Evolutionary conservation across 306 rosid genomes (phyloP), one percentile per base, ranked within the genome.

Genomic region (Rosa lucieae): DNA sequence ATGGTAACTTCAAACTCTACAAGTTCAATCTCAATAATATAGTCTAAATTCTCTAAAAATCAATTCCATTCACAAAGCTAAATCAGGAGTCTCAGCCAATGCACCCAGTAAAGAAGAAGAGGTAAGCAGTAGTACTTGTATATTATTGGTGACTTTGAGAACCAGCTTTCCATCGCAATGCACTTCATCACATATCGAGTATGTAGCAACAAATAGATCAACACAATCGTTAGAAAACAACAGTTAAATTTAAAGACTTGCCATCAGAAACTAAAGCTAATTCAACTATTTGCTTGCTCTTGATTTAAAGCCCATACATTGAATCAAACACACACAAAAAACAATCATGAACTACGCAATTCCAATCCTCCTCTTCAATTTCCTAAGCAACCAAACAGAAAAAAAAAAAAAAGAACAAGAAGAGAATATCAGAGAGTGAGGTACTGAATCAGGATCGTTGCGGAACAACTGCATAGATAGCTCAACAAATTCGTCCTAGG

Each of bases 401-500:
- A 26, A 26, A 26, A 26, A 26, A 26, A 26, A 26, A 26, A 26
- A 26, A 26, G 29, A 56, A 48, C 2, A 46, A 68, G 29, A 26
- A 26, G 29, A 26, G 29, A 26, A 26, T 26, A 26, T 26, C 1
- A 26, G 29, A 26, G 29, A 26, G 29, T 26, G 29, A 26, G 29
- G 29, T 26, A 92, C 97, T 61, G 97, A 86, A 73, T 89, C 82
- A 55, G 97, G 98, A 86, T 89, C 91, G 63, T 92, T 92, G 40
- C 97, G 97, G 88, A 91, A 93, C 81, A 93, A n/a, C 81, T 90
- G 89, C 18, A 93, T 86, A 74, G 97, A 91, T 81, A 92, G 91
- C 37, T 93, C 96, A 14, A 89, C 89, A 51, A 93, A 93, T 80
- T 93, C 89, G 52, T 93, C 97, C 96, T 96, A 93, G 32, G 86